A percentile compares a stretch with the other conserved stretches of the same genome.
phyloP scores from a whole-genome alignment of 768 basidiomycete species.

The Boletus tomentosulus region DNA sequence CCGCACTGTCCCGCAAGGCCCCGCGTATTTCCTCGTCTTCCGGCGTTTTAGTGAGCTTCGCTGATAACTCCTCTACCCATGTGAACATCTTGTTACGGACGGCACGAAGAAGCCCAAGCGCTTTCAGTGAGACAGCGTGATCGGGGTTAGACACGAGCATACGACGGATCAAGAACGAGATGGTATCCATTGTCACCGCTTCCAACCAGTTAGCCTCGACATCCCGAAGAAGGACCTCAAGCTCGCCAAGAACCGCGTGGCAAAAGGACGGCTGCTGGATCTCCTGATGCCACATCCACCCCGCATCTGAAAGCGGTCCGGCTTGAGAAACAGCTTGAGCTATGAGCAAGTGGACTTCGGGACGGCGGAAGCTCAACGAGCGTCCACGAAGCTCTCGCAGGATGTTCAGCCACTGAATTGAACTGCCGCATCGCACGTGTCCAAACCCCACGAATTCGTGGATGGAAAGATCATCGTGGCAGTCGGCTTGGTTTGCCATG shows the following conservation, averaged over 20 bases:
- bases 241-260: constrained; percentile 31
- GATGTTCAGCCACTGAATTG: constrained; percentile 50
- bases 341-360: constrained; percentile 40
- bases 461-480: constrained; percentile 19
- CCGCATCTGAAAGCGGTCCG: constrained; percentile 24
- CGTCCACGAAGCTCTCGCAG: constrained; percentile 38
- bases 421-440: constrained; percentile 40
- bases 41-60: constrained; percentile 14
- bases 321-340: constrained; percentile 44
- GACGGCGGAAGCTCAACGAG: constrained; percentile 35
- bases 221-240: constrained; percentile 30
- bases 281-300: constrained; percentile 40
- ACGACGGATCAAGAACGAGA: constrained; percentile 34
- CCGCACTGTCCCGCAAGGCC: constrained; percentile 33
- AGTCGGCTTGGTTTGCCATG: constrained; percentile 39
- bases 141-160: constrained; percentile 28
- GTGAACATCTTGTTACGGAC: constrained; percentile 29
- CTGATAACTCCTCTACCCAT: constrained; percentile 36
- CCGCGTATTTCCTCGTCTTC: constrained; percentile 12
- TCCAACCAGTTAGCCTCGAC: constrained; percentile 42
- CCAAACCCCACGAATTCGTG: constrained; percentile 9
- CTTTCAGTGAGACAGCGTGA: constrained; percentile 9
- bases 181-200: constrained; percentile 28
- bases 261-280: constrained; percentile 33
- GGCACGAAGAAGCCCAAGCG: constrained; percentile 26